Conservation (phyloP, 2,329 filamentous ascomycete genomes). For the Aspergillus melleus region DNA sequence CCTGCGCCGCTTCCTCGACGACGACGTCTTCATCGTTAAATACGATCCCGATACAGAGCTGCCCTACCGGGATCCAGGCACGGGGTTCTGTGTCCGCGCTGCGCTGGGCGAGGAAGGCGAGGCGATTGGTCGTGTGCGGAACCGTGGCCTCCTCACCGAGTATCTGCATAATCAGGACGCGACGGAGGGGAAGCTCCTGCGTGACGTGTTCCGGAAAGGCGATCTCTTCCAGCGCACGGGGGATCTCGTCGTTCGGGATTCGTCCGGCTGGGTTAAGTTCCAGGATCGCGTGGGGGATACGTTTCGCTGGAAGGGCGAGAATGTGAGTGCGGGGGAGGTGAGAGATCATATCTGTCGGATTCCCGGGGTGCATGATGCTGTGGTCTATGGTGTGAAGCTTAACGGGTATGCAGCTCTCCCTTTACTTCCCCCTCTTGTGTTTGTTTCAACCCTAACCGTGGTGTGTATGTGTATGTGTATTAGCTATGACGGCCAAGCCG, state of each 20-base stretch:
- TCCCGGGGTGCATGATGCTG: conserved; percentile 43
- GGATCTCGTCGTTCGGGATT: conserved; percentile 45
- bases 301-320: conserved; percentile 46
- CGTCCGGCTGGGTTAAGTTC: conserved; percentile 47
- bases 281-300: conserved; percentile 46
- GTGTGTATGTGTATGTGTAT: too few species aligned
- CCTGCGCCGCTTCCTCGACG: conserved; percentile 41
- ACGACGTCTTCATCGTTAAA: conserved; percentile 45
- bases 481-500: conserved; percentile 52
- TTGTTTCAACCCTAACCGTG: too few species aligned
- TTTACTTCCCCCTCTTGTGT: neutral
- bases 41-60: conserved; percentile 44
- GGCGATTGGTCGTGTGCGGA: conserved; percentile 46
- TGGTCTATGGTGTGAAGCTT: conserved; percentile 48
- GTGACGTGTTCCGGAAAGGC: conserved; percentile 48
- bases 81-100: conserved; percentile 45
- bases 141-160: conserved; percentile 40
- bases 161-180: conserved; percentile 45
- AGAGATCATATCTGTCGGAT: conserved; percentile 46
- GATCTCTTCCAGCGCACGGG: conserved; percentile 49
- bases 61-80: conserved; percentile 45
- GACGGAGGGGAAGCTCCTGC: conserved; percentile 47
- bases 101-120: conserved; percentile 45
- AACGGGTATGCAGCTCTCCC: conserved; percentile 29
- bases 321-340: conserved; percentile 49